Evolutionary conservation across 202 grass and related monocot genomes (phyloP).

Genomic region (Carex arenaria): DNA sequence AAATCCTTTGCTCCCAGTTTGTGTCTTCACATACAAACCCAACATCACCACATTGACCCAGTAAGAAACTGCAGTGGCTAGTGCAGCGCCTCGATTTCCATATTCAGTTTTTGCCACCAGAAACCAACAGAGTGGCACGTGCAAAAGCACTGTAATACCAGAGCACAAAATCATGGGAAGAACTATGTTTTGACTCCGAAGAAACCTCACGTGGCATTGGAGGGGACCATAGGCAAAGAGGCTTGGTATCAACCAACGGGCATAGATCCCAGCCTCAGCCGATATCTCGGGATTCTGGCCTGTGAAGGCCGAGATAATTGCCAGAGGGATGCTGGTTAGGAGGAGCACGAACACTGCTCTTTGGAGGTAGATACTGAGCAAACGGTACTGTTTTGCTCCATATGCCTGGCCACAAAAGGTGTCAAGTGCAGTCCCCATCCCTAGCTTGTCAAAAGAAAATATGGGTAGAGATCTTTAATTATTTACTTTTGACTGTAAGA

Average conservation of each 20-base stretch:
- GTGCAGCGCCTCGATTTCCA: constrained; percentile 63
- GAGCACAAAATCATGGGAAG: constrained; percentile 61
- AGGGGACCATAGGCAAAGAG: constrained; percentile 91
- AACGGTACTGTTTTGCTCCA: constrained; percentile 58
- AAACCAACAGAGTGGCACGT: constrained; percentile 61
- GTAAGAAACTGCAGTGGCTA: constrained; percentile 73
- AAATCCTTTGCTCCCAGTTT: constrained; percentile 6
- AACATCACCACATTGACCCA: constrained; percentile 68
- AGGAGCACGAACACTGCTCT: constrained; percentile 67
- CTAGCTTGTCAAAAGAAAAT: constrained; percentile 43
- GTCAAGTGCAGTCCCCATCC: constrained; percentile 76
- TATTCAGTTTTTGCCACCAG: constrained; percentile 44
- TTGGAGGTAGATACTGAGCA: constrained; percentile 61
- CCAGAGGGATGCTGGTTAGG: constrained; percentile 46
- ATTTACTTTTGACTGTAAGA: neutral
- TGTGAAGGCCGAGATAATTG: constrained; percentile 54
- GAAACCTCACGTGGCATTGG: constrained; percentile 71
- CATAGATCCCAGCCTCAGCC: constrained; percentile 54
- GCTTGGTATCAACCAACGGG: constrained; percentile 61
- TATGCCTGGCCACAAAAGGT: constrained; percentile 77
- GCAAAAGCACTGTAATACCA: constrained; percentile 51
- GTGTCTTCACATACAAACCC: constrained; percentile 61
- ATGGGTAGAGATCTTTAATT: neutral
- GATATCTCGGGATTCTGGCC: constrained; percentile 88
- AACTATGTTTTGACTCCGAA: constrained; percentile 80